These are phyloP conservation scores for Lecanicillium sp. DNA, from an alignment of 2,329 filamentous ascomycete species.

Conservation along the genomic window DNA sequence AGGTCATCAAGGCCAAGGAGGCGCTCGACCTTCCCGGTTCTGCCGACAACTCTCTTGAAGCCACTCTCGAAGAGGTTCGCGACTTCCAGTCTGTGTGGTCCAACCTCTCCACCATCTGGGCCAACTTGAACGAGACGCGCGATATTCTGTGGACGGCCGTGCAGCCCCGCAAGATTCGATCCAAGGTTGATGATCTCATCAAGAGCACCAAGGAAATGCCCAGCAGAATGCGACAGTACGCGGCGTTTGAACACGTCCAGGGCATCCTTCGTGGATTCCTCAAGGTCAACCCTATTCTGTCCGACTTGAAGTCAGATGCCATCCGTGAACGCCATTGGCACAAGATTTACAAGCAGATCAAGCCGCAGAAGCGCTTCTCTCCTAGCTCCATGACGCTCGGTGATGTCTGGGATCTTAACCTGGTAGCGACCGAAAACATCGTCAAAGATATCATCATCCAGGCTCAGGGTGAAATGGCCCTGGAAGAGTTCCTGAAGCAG, in stretches of 20 bases:
- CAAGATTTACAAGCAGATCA: constrained; percentile 94
- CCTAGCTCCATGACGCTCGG: constrained; percentile 93
- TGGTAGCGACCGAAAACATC: constrained; percentile 77
- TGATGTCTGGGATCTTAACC: constrained; percentile 95
- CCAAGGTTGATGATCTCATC: constrained; percentile 83
- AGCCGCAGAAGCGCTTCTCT: constrained; percentile 88
- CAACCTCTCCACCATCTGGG: constrained; percentile 91
- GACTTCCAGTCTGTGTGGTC: constrained; percentile 99
- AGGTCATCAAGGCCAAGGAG: constrained; percentile 95
- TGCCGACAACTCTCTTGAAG: constrained; percentile 72
- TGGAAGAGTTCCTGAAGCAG: constrained; percentile 95
- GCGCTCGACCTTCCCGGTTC: constrained; percentile 82
- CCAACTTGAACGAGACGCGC: constrained; percentile 85
- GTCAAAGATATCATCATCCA: constrained; percentile 93
- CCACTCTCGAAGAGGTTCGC: constrained; percentile 89
- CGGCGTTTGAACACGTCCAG: constrained; percentile 98
- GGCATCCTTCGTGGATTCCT: constrained; percentile 79
- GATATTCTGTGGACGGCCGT: constrained; percentile 94
- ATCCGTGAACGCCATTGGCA: constrained; percentile 95
- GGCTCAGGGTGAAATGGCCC: constrained; percentile 94
- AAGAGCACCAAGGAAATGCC: constrained; percentile 99
- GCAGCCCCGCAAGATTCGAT: constrained; percentile 85
- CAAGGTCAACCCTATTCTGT: constrained; percentile 83
- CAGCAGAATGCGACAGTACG: constrained; percentile 96
- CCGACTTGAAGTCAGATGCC: constrained; percentile 91